phyloP scores from a whole-genome alignment of 768 basidiomycete genomes.

The Macrocybe gigantea region DNA sequence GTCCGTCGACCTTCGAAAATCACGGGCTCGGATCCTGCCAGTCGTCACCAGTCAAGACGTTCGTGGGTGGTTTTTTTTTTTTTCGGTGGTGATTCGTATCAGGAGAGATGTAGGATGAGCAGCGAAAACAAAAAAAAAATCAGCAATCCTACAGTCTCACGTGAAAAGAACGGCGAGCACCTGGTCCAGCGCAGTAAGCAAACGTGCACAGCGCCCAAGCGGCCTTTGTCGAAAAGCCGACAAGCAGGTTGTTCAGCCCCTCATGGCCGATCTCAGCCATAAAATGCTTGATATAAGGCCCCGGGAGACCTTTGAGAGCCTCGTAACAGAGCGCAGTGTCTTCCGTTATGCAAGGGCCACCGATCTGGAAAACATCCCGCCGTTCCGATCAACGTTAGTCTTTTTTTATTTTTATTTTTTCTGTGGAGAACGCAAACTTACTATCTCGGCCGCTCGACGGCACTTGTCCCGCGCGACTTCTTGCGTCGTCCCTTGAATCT shows the following conservation, averaged over 20 bases:
- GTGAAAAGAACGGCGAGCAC: conserved; percentile 14
- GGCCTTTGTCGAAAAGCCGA: conserved; percentile 64
- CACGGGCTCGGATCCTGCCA: conserved; percentile 57
- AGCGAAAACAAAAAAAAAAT: not conserved
- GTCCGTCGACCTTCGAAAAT: conserved; percentile 79
- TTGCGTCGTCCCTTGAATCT: conserved; percentile 88
- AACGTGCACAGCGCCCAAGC: conserved; percentile 96
- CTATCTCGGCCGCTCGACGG: conserved; percentile 74
- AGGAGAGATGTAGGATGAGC: too few species aligned
- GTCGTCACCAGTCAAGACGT: not conserved
- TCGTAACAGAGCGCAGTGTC: conserved; percentile 93
- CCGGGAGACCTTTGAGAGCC: conserved; percentile 87
- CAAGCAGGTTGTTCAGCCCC: conserved; percentile 83
- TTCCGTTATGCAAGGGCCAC: conserved; percentile 63
- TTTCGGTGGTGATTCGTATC: not conserved
- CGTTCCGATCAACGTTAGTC: not conserved
- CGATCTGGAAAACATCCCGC: conserved; percentile 23
- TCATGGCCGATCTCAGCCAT: conserved; percentile 78
- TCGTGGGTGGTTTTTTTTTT: too few species aligned
- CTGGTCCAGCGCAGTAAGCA: conserved; percentile 85
- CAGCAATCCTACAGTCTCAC: not conserved
- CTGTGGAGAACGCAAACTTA: conserved; percentile 23
- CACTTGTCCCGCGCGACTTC: conserved; percentile 91
- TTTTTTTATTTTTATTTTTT: not conserved
- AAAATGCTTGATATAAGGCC: conserved; percentile 97